These are phyloP conservation scores for Pseudotsuga menziesii DNA, from an alignment of 75 land plant species.

Conservation along the genomic window DNA sequence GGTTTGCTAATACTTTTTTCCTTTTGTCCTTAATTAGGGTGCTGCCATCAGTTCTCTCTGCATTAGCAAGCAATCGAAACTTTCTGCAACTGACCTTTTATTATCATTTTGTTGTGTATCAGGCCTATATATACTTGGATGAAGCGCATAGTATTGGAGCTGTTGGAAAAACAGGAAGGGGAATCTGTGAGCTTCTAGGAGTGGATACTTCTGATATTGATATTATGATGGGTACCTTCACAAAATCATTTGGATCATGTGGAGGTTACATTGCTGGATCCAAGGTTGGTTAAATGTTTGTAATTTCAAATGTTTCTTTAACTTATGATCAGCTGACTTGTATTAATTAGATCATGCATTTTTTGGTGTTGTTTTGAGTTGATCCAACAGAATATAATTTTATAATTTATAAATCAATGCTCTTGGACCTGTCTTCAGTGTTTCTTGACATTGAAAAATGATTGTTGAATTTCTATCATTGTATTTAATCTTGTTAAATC, in stretches of 20 bases:
- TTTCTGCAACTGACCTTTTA: background rate
- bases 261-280: slow-evolving; percentile 98
- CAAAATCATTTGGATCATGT: slow-evolving; percentile 98
- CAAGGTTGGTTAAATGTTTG: slow-evolving; percentile 41
- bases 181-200: slow-evolving; percentile 86
- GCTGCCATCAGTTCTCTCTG: background rate
- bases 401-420: background rate
- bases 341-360: background rate
- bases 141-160: slow-evolving; percentile 99
- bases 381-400: background rate
- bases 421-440: background rate
- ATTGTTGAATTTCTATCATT: too few species aligned
- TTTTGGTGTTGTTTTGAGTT: background rate
- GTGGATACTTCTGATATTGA: slow-evolving; percentile 93
- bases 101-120: slow-evolving; percentile 12
- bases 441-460: background rate
- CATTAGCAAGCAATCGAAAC: background rate
- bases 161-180: slow-evolving; percentile 91
- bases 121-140: slow-evolving; percentile 88
- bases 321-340: background rate
- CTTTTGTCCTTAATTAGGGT: background rate
- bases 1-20: background rate
- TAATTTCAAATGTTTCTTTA: background rate
- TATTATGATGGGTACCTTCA: slow-evolving; percentile 99
- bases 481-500: too few species aligned